Base-by-base conservation (phyloP, 202 grass and related monocot genomes). In the Elaeis oleifera region DNA sequence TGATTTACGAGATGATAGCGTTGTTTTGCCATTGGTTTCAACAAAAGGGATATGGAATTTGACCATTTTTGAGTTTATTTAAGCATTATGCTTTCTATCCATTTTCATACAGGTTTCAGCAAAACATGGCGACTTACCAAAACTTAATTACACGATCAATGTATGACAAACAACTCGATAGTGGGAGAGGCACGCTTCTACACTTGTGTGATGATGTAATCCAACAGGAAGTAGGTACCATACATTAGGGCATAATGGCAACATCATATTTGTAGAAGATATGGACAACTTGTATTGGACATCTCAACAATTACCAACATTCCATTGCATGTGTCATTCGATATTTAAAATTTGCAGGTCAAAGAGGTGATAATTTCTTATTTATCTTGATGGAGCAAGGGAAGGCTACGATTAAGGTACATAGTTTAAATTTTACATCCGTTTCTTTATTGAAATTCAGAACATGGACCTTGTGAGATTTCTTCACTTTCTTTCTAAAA, bases 151-250 rank as follows among this genome's bases (percentile, higher is more conserved):
- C 88, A 51, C 76, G 92, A 76, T 97, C 94, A 39, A 97, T 97
- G 94, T 97, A 97, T 79, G 82, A 97, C 63, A 97, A 97, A 72
- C 94, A 96, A 84, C 79, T 96, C 39, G 91, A 90, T 76, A 96
- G 91, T 65, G 87, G 91, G 51, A 96, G 73, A 81, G 88, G 94
- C 74, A 92, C 94, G 69, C 88, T 97, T 48, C 71, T 97, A 29
- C 94, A 89, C 59, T 87, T 97, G 6, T 89, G 94, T 51, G 88
- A 97, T 71, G 94, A 97, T 73, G 94, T 92, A 61, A 92, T 97
- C 72, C 88, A 97, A 62, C 88, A 92, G 75, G 94, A 97, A 85
- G 94, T 97, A 86, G 13, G 78, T 86, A 5, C 7, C 52, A 44
- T 44, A 44, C 11, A 44, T 44, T 13, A 44, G 36, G 36, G 1